Evolutionary conservation across 2,329 filamentous ascomycete species (phyloP), one percentile per base, ranked within the genome.

Genomic region (Fusarium odoratissimum): DNA sequence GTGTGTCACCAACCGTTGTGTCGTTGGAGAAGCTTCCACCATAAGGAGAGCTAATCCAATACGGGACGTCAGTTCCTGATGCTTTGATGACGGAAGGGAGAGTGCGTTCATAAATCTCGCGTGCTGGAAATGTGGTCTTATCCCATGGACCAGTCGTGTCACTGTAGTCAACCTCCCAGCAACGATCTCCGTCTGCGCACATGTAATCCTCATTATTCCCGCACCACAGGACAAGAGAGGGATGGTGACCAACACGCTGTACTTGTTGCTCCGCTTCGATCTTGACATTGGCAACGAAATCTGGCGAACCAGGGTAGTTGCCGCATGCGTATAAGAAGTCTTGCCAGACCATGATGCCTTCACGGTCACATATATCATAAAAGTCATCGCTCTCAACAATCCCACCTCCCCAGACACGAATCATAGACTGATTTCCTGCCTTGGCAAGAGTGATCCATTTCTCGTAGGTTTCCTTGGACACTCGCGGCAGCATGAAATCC

Each of bases 121-220:
- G 52, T 5, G 62, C 64, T 3, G 62, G 64, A 10, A 67, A 67
- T 6, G 62, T 67, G 3, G 64, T 67, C 8, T 67, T 42, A 0
- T 67, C 62, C 62, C 62, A 67, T 1, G 62, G 64, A 6, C 64
- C 62, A 0, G 62, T 67, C 0, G 64, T 52, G 12, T 67, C 54
- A 8, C n/a, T 61, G 3, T 60, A 67, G 8, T 67, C 54, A 10
- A 67, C 33, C 2, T 67, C 64, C 64, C 62, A 67, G 9, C 54
- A 67, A 0, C 54, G 35, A 19, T 67, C 64, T 5, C 40, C 40
- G 5, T 67, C 64, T 2, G 62, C 64, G 1, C 40, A 67, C 62
- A 67, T 67, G 4, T 67, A 67, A 5, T 67, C 64, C 25, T 67
- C 62, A 0, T 67, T 67, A 3, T 67, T 67, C 0, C 64, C 62